phyloP scores from a whole-genome alignment of 225 moss, liverwort and hornwort species.

The Polytrichum formosum region DNA sequence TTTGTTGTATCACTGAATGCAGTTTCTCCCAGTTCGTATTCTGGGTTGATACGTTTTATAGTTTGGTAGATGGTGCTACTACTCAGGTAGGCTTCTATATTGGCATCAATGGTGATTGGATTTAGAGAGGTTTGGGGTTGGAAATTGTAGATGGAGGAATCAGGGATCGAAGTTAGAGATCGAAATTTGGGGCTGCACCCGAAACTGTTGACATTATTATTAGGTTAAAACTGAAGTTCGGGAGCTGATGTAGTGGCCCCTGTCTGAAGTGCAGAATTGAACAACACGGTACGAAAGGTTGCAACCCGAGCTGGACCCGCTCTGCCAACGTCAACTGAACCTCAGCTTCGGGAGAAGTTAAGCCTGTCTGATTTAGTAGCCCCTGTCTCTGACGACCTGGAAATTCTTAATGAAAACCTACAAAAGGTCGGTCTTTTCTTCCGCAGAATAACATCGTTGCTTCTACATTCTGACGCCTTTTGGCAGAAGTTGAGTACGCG shows the following conservation, averaged over 20 bases:
- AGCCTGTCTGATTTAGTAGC: slow-evolving; percentile 44
- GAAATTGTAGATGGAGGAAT: too few relatives aligned
- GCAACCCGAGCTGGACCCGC: slow-evolving; percentile 18
- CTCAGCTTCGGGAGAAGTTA: slow-evolving; percentile 19
- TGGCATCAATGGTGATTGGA: too few relatives aligned
- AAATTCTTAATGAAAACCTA: slow-evolving; percentile 52
- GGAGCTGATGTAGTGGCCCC: neutral
- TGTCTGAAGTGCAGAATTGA: slow-evolving; percentile 35
- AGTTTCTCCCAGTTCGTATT: too few relatives aligned
- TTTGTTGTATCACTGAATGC: too few relatives aligned
- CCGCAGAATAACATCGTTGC: neutral
- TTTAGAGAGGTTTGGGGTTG: too few relatives aligned
- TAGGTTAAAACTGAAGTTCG: neutral
- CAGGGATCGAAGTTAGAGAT: too few relatives aligned
- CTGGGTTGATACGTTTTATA: too few relatives aligned
- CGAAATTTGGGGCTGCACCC: neutral
- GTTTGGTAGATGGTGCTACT: too few relatives aligned
- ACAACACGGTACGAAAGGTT: slow-evolving; percentile 23
- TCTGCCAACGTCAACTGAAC: slow-evolving; percentile 2
- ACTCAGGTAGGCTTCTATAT: too few relatives aligned
- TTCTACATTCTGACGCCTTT: too few relatives aligned
- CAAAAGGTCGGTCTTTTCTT: slow-evolving; percentile 34
- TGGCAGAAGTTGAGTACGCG: neutral
- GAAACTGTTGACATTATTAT: neutral
- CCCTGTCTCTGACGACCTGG: slow-evolving; percentile 56